A percentile compares a stretch with the other conserved stretches of the same genome.
Conservation (phyloP, 2,329 filamentous ascomycete genomes). For the Phialophora chinensis region DNA sequence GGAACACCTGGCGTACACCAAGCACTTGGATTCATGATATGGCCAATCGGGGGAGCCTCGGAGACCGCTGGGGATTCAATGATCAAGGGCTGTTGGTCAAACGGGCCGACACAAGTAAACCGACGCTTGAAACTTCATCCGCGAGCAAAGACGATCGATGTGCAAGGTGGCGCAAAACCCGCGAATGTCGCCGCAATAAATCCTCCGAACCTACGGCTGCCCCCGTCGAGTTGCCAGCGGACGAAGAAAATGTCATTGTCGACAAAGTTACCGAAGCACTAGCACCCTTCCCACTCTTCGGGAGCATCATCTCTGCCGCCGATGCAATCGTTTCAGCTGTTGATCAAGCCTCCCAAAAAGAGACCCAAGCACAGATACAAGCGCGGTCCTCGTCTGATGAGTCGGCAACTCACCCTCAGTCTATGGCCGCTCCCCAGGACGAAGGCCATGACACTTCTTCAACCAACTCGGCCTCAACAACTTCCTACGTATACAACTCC, state of each 20-base stretch:
- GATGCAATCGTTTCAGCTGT: slow-evolving; percentile 28
- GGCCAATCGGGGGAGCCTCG: slow-evolving; percentile 51
- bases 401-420: background rate
- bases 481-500: slow-evolving; percentile 5
- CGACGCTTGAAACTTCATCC: background rate
- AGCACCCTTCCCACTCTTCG: slow-evolving; percentile 26
- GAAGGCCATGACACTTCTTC: slow-evolving; percentile 12
- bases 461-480: slow-evolving; percentile 17
- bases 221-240: slow-evolving; percentile 1
- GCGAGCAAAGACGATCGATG: slow-evolving; percentile 11
- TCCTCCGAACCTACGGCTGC: background rate
- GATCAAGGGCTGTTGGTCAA: slow-evolving; percentile 31
- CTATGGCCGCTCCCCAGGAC: background rate
- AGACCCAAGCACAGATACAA: slow-evolving; percentile 2
- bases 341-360: slow-evolving; percentile 21
- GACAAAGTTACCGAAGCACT: slow-evolving; percentile 24
- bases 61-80: slow-evolving; percentile 46
- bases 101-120: slow-evolving; percentile 1
- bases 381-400: background rate
- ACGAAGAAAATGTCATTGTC: slow-evolving; percentile 21
- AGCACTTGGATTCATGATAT: slow-evolving; percentile 51
- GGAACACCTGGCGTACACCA: slow-evolving; percentile 37
- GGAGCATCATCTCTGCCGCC: slow-evolving; percentile 27
- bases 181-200: slow-evolving; percentile 24
- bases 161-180: slow-evolving; percentile 17